Base-by-base conservation (phyloP, 2,329 filamentous ascomycete species). In the Epichloe amarillans region DNA sequence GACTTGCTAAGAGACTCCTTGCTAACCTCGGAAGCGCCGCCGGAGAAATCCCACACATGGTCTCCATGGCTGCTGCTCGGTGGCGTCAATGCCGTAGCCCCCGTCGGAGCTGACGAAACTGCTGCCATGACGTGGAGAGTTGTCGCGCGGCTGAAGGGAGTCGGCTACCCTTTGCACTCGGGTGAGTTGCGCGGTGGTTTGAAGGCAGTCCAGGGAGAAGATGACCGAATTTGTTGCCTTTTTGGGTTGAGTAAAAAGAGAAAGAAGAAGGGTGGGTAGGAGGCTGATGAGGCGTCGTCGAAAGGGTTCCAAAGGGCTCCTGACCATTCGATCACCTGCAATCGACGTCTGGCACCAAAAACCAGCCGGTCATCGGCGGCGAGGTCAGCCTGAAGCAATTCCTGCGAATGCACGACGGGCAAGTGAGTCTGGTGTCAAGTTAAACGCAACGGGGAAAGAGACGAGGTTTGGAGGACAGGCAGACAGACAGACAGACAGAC, bases 21-120 rank as follows among this genome's bases (percentile, higher is more conserved):
- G 57, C 71, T 61, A 61, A 74, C 71, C 64, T 72, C 66, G 50
- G 60, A 53, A 17, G 67, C 60, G 38, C 54, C 54, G 10, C 63
- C 54, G 41, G 60, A 56, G 48, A 67, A 66, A 19, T 66, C 67
- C 75, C 76, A 79, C 21, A 68, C 65, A 39, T 65, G 67, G 44
- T 74, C 68, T 45, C 68, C 75, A 60, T 78, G 70, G 50, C 70
- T 71, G 60, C 72, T 76, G 56, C 67, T 69, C 15, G 74, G 69
- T 52, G 73, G 71, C 54, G 70, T 72, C 53, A 79, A 64, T 44
- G 68, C 66, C 50, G 72, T 69, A 53, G 72, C 68, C 48, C 72
- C 68, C 55, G 71, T 70, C 54, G 72, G 70, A 57, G 67, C 68
- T 57, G 74, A 66, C 57, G 76, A 74, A 64, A 79, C 71, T 61